Conservation (phyloP, 352 stramenopile species). For the Phytophthora sojae region DNA sequence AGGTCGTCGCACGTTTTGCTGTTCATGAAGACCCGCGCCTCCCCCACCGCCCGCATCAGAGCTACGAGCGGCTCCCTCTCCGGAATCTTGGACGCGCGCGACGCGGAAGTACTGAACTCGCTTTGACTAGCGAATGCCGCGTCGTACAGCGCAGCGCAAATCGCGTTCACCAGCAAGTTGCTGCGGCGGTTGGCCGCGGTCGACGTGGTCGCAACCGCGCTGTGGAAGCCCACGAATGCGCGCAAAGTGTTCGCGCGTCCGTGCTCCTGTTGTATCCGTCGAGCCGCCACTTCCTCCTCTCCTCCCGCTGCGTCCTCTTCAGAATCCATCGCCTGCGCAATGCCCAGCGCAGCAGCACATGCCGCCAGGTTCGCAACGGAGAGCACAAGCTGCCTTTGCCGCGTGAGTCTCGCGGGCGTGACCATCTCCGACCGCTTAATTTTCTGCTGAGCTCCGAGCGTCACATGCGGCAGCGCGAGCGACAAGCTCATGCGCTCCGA, state of each 20-base stretch:
- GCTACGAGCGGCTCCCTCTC: conserved; percentile 57
- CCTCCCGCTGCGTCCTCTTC: conserved; percentile 13
- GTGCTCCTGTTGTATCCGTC: conserved; percentile 47
- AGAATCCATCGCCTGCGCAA: conserved; percentile 23
- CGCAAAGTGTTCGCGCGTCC: conserved; percentile 67
- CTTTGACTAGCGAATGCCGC: conserved; percentile 15
- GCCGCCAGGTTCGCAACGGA: conserved; percentile 65
- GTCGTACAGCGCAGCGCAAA: conserved; percentile 46
- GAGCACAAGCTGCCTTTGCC: conserved; percentile 61
- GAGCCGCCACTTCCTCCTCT: conserved; percentile 16
- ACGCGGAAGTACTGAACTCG: conserved; percentile 8
- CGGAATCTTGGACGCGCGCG: conserved; percentile 31
- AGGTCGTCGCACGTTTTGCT: conserved; percentile 68
- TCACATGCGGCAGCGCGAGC: conserved; percentile 48
- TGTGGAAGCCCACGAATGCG: conserved; percentile 77
- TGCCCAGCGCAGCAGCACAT: conserved; percentile 48
- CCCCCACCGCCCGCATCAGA: conserved; percentile 47
- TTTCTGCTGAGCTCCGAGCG: conserved; percentile 15
- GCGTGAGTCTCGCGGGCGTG: conserved; percentile 61
- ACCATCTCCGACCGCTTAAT: conserved; percentile 24
- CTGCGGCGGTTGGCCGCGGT: conserved; percentile 29
- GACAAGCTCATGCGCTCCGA: conserved; percentile 70
- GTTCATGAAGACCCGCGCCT: conserved; percentile 69
- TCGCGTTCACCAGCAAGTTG: conserved; percentile 42
- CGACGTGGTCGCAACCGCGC: conserved; percentile 53